These are phyloP conservation scores for Plectranthus barbatus DNA, from an alignment of 257 asterid genomes.

Conservation along the genomic window DNA sequence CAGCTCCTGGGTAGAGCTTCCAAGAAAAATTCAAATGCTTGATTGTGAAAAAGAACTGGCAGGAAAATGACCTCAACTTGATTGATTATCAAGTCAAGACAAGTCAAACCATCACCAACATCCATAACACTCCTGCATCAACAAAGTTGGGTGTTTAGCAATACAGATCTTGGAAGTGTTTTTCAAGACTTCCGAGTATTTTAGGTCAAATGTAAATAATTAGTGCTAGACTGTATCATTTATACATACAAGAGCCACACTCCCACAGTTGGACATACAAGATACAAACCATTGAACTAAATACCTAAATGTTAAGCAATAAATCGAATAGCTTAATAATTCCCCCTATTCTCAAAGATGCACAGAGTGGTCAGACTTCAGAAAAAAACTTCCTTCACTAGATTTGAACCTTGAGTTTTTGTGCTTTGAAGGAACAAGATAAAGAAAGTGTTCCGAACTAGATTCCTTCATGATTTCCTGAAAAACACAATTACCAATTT, in stretches of 20 bases:
- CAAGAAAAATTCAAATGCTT: not conserved
- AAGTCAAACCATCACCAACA: slow-evolving; percentile 47
- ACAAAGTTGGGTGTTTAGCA: slow-evolving; percentile 7
- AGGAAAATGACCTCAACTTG: slow-evolving; percentile 63
- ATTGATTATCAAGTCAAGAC: slow-evolving; percentile 63
- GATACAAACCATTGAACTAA: not conserved
- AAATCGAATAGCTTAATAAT: not conserved
- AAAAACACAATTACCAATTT: not conserved
- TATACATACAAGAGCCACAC: not conserved
- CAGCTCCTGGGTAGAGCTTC: slow-evolving; percentile 11
- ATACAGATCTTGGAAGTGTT: not conserved
- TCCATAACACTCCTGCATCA: slow-evolving; percentile 60
- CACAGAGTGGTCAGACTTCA: not conserved
- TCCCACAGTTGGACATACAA: slow-evolving; percentile 8
- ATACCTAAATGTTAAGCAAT: not conserved
- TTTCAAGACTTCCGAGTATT: not conserved
- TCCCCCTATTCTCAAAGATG: not conserved
- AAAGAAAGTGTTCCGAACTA: not conserved
- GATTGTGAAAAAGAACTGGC: slow-evolving; percentile 5
- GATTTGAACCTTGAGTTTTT: not conserved
- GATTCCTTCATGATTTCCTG: not conserved
- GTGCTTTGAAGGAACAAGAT: not conserved
- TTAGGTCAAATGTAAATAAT: not conserved
- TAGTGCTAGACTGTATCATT: not conserved
- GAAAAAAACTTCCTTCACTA: not conserved